Conservation (phyloP, 257 asterid species). For the Verbascum thapsus region DNA sequence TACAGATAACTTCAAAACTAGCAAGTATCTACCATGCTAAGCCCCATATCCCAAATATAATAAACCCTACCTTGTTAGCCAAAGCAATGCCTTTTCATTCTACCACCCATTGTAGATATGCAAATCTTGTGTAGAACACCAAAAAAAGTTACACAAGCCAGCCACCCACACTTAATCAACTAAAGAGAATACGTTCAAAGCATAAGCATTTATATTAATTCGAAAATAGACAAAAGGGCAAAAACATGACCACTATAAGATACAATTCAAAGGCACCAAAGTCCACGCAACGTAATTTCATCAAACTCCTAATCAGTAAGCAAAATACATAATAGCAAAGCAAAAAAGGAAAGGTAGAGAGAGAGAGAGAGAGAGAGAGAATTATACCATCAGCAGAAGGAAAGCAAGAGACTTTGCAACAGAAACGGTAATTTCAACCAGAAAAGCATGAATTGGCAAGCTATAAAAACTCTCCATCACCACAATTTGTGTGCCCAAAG, state of each 20-base stretch:
- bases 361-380: too few species aligned
- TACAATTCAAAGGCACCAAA: background rate
- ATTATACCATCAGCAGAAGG: slow-evolving; percentile 35
- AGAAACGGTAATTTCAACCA: slow-evolving; percentile 31
- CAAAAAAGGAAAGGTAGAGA: background rate
- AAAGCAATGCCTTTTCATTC: background rate
- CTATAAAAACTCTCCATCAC: slow-evolving; percentile 17
- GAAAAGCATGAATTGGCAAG: slow-evolving; percentile 35
- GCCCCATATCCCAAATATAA: background rate
- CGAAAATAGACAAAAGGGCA: too few species aligned
- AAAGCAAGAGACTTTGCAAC: slow-evolving; percentile 26
- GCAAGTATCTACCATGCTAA: background rate
- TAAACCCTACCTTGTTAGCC: background rate
- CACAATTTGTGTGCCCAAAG: slow-evolving; percentile 29
- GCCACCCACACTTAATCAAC: slow-evolving; percentile 3
- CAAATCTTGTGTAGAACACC: background rate
- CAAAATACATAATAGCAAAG: background rate
- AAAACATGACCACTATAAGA: background rate
- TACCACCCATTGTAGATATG: background rate
- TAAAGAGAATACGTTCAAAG: too few species aligned
- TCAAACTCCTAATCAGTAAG: background rate
- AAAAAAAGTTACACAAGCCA: background rate
- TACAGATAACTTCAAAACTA: background rate
- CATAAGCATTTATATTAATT: too few species aligned
- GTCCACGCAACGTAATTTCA: too few species aligned